Percentiles rank a stretch among this genome's conserved stretches.
Conservation (phyloP, 345 rosid species). For the Laguncularia racemosa region DNA sequence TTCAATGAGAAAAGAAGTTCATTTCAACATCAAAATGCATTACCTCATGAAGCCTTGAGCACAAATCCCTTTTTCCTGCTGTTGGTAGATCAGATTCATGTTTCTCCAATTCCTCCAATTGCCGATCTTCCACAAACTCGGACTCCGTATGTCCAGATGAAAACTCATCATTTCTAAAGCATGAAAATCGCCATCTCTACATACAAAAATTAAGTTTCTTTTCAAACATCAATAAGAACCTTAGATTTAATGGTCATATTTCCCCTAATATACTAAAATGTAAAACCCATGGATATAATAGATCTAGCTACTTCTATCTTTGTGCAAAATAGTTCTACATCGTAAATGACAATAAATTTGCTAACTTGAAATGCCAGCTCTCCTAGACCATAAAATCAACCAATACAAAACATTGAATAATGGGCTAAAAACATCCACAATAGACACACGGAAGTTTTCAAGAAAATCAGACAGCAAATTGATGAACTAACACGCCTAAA, state of each 20-base stretch:
- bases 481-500: too few relatives aligned
- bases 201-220: neutral
- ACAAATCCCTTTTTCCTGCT: slow-evolving; percentile 1
- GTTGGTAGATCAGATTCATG: slow-evolving; percentile 4
- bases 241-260: neutral
- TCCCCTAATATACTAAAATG: neutral
- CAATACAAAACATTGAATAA: too few relatives aligned
- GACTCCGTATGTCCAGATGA: slow-evolving; percentile 1
- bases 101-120: slow-evolving; percentile 5
- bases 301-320: too few relatives aligned
- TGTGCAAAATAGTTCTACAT: too few relatives aligned
- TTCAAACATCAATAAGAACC: neutral
- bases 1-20: neutral
- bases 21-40: neutral
- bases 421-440: too few relatives aligned
- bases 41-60: slow-evolving; percentile 10
- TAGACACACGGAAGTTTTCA: too few relatives aligned
- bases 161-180: slow-evolving; percentile 5
- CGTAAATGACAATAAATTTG: too few relatives aligned
- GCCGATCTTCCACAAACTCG: slow-evolving; percentile 6
- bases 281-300: too few relatives aligned
- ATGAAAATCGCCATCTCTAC: slow-evolving; percentile 16
- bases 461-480: too few relatives aligned
- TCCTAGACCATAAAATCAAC: too few relatives aligned
- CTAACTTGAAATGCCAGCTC: too few relatives aligned